Evolutionary conservation across 305 asterid species (phyloP).

Genomic region (Solanum hybrid): DNA sequence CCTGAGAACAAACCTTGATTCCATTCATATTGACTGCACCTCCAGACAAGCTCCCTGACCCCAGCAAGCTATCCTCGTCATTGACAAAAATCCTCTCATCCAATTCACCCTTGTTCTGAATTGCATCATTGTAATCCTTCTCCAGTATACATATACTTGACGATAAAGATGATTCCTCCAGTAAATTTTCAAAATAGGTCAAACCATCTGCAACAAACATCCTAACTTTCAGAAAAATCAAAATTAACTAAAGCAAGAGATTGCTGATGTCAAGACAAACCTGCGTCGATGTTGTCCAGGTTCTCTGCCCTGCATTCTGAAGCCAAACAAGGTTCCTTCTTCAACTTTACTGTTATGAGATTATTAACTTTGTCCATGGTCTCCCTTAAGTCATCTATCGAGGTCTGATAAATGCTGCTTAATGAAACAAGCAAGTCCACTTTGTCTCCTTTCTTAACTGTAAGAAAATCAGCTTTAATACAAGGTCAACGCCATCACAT

Average conservation of each 20-base stretch:
- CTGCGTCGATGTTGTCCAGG: slow-evolving; percentile 53
- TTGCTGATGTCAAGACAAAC: slow-evolving; percentile 27
- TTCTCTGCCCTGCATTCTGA: slow-evolving; percentile 48
- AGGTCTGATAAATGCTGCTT: slow-evolving; percentile 66
- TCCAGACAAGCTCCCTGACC: slow-evolving; percentile 75
- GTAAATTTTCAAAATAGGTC: slow-evolving; percentile 64
- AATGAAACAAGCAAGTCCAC: slow-evolving; percentile 79
- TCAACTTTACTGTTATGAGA: slow-evolving; percentile 50
- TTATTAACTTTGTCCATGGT: slow-evolving; percentile 59
- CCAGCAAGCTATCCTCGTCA: slow-evolving; percentile 79
- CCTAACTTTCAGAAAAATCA: slow-evolving; percentile 5
- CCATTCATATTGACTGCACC: slow-evolving; percentile 48
- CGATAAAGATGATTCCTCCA: slow-evolving; percentile 58
- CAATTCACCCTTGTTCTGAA: slow-evolving; percentile 50
- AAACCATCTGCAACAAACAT: slow-evolving; percentile 60
- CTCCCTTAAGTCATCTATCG: slow-evolving; percentile 71
- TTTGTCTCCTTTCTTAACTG: slow-evolving; percentile 75
- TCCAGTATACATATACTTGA: slow-evolving; percentile 54
- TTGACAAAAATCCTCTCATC: slow-evolving; percentile 84
- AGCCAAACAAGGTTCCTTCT: slow-evolving; percentile 49
- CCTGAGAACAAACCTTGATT: slow-evolving; percentile 51
- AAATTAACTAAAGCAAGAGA: background rate
- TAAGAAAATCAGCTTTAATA: slow-evolving; percentile 9
- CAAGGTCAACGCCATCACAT: background rate
- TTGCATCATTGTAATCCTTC: slow-evolving; percentile 57